Conservation (phyloP, 2,329 filamentous ascomycete genomes). For the Venturiaceae sp. region DNA sequence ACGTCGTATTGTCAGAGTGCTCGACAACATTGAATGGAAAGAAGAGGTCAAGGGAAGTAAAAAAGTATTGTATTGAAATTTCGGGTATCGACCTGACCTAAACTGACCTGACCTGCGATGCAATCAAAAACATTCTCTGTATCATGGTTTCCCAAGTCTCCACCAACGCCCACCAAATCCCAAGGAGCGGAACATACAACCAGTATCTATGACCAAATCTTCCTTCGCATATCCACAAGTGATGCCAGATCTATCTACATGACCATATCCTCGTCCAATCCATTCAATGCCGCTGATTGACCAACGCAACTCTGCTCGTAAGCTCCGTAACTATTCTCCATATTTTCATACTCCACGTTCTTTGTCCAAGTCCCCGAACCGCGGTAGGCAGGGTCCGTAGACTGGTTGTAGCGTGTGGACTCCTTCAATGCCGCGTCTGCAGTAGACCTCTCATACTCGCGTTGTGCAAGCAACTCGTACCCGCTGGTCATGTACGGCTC, state of each 20-base stretch:
- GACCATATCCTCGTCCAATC: conserved; percentile 27
- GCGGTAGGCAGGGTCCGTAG: conserved; percentile 62
- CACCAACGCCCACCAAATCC: background rate
- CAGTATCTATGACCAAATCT: background rate
- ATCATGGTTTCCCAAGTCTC: background rate
- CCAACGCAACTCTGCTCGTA: conserved; percentile 44
- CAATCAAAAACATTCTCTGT: background rate
- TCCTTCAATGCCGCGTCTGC: conserved; percentile 18
- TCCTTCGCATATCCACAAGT: background rate
- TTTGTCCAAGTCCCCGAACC: conserved; percentile 33
- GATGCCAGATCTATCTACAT: conserved; percentile 18
- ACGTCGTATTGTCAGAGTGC: too few relatives aligned
- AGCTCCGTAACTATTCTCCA: conserved; percentile 61
- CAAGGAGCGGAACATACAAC: background rate
- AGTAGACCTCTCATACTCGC: conserved; percentile 50
- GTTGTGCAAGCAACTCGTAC: conserved; percentile 60
- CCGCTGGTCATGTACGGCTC: conserved; percentile 82
- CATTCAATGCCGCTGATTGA: conserved; percentile 27
- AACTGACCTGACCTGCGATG: background rate
- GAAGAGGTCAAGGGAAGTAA: background rate
- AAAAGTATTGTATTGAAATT: background rate
- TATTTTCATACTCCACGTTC: conserved; percentile 31
- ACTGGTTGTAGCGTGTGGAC: conserved; percentile 39
- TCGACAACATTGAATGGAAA: too few relatives aligned
- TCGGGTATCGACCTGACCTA: background rate